phyloP scores from a whole-genome alignment of 2,329 filamentous ascomycete genomes.

The Diaporthe sp. region DNA sequence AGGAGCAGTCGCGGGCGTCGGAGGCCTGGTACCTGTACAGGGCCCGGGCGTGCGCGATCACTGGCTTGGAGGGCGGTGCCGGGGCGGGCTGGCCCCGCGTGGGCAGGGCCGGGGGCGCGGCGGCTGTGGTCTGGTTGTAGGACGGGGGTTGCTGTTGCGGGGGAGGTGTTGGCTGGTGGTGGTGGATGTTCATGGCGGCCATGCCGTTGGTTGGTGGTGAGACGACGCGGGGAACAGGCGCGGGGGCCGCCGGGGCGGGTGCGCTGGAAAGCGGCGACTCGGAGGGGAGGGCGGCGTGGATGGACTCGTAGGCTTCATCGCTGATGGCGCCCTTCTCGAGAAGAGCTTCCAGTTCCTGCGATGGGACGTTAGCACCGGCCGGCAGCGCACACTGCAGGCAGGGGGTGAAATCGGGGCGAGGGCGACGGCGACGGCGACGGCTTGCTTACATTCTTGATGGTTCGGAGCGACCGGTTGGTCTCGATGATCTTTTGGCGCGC shows the following conservation, averaged over 20 bases:
- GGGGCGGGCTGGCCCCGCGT: slow-evolving; percentile 46
- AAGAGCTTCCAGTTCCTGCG: slow-evolving; percentile 89
- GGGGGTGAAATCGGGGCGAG: neutral
- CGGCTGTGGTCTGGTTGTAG: slow-evolving; percentile 59
- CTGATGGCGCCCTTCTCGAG: slow-evolving; percentile 84
- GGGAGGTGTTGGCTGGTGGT: slow-evolving; percentile 49
- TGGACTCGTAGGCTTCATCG: slow-evolving; percentile 78
- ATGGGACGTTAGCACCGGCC: slow-evolving; percentile 35
- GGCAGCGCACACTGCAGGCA: neutral
- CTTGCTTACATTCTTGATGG: slow-evolving; percentile 80
- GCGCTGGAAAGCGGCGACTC: slow-evolving; percentile 70
- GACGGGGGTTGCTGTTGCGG: slow-evolving; percentile 56
- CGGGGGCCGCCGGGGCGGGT: slow-evolving; percentile 51
- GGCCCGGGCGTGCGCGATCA: slow-evolving; percentile 80
- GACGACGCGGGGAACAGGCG: slow-evolving; percentile 38
- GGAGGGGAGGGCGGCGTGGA: slow-evolving; percentile 78
- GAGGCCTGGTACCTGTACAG: slow-evolving; percentile 85
- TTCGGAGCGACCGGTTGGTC: slow-evolving; percentile 87
- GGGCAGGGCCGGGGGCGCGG: slow-evolving; percentile 44
- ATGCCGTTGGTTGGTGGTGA: slow-evolving; percentile 50
- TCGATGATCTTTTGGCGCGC: slow-evolving; percentile 71
- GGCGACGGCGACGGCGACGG: no score
- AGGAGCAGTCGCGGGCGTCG: slow-evolving; percentile 83
- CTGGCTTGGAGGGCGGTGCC: slow-evolving; percentile 59
- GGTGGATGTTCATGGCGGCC: slow-evolving; percentile 52